Evolutionary conservation across 1,284 basidiomycete species (phyloP), one percentile per base, ranked within the genome.

Genomic region (Trametes sp.): DNA sequence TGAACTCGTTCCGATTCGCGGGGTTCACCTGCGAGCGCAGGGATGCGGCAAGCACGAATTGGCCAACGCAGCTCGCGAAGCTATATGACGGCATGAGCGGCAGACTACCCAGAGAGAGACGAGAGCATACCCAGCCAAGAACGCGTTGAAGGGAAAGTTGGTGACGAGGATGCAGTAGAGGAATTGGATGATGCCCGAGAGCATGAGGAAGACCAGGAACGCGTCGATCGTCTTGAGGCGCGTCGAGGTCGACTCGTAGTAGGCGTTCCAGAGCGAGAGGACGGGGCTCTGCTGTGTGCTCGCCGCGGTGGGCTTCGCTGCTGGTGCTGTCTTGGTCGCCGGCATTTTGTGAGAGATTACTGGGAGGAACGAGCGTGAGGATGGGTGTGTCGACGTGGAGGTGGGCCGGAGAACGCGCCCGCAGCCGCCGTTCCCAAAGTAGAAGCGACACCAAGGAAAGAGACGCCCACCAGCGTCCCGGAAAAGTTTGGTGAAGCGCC

Each of bases 81-180:
- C 97, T 98, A 70, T 35, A 21, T 19, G 36, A 11, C 19, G 6
- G 6, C 1, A 29, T 41, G 28, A 44, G 26, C 10, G 8, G 21
- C 5, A 9, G n/a, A n/a, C 13, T 7, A 5, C 51, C n/a, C 13
- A 35, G 38, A 9, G 24, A 46, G n/a, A 13, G 14, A 38, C 42
- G 21, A 23, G 6, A 1, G 79, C 92, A 70, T 79, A 98, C 96
- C 96, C 95, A 70, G 95, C 91, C 63, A 98, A 79, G 80, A 98
- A 99, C 36, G 96, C 95, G 72, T 98, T 98, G 84, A 98, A 98
- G 16, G 97, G 97, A 77, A 91, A 99, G 80, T 92, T 93, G 60
- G 96, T 95, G 67, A 99, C 83, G 67, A 95, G 82, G 35, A 98
- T 77, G 77, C 97, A 95, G 81, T 99, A 98, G 19, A 87, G 79